Conservation (phyloP, 2,329 filamentous ascomycete genomes). For the Stachybotrys echinatus region DNA sequence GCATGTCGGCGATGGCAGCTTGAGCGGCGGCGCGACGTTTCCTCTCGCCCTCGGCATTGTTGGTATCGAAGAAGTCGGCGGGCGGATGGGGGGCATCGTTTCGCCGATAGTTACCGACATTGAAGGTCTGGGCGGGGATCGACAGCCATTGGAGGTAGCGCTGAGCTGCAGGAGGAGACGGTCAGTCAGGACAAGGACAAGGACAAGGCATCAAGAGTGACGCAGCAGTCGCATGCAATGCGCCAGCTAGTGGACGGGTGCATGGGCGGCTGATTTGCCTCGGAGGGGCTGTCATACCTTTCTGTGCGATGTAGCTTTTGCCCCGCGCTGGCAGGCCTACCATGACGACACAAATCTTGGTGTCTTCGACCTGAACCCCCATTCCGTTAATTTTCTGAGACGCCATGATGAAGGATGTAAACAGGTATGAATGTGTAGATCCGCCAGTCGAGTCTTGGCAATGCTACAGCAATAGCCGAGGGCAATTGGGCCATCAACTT, state of each 20-base stretch:
- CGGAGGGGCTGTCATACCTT: conserved; percentile 55
- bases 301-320: conserved; percentile 96
- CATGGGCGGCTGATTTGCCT: too few relatives aligned
- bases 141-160: conserved; percentile 97
- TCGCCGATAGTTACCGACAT: conserved; percentile 93
- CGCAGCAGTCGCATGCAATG: too few relatives aligned
- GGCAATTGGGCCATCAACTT: conserved; percentile 1
- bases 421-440: conserved; percentile 4
- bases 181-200: not conserved
- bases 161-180: conserved; percentile 60
- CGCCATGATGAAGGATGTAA: conserved; percentile 30
- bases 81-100: conserved; percentile 83
- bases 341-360: conserved; percentile 97
- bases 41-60: conserved; percentile 85
- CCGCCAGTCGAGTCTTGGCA: conserved; percentile 8
- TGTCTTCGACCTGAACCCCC: conserved; percentile 87
- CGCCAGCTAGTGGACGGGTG: too few relatives aligned
- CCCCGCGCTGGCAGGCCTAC: conserved; percentile 92
- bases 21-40: conserved; percentile 84
- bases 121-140: conserved; percentile 90
- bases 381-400: conserved; percentile 53
- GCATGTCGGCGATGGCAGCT: conserved; percentile 89
- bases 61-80: conserved; percentile 91
- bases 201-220: not conserved
- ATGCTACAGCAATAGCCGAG: not conserved